Percentiles rank a stretch among this genome's conserved stretches.
phyloP scores from a whole-genome alignment of 768 basidiomycete genomes.

The Hericium coralloides region DNA sequence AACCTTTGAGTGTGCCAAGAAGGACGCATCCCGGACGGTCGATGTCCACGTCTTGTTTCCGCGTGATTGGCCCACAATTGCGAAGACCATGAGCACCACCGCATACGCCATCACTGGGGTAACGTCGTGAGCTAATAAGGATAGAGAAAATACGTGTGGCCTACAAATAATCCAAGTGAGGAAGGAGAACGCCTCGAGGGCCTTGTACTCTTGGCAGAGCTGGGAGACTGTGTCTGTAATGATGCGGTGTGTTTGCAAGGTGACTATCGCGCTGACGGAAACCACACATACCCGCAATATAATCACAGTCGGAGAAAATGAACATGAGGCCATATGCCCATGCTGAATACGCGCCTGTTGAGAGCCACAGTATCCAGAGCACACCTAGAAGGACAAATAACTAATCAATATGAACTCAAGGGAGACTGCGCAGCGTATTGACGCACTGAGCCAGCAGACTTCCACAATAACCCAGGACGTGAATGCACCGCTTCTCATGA shows the following conservation, averaged over 20 bases:
- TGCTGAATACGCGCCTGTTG: conserved; percentile 23
- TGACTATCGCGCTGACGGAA: background rate
- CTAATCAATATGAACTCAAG: background rate
- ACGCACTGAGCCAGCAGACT: conserved; percentile 28
- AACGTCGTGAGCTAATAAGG: background rate
- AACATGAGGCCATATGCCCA: background rate
- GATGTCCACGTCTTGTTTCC: conserved; percentile 25
- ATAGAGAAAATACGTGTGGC: conserved; percentile 3
- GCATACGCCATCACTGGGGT: conserved; percentile 26
- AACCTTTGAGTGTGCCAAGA: background rate
- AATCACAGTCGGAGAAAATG: conserved; percentile 3
- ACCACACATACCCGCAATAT: conserved; percentile 4
- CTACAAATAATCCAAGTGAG: conserved; percentile 27
- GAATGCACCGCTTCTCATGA: conserved; percentile 26
- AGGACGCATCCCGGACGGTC: conserved; percentile 22
- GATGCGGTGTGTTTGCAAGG: background rate
- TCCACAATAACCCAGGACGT: conserved; percentile 32
- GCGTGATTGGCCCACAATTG: conserved; percentile 18
- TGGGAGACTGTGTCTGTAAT: conserved; percentile 3
- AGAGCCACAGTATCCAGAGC: conserved; percentile 33
- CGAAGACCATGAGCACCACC: conserved; percentile 16
- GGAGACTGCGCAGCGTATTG: background rate
- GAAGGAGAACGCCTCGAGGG: conserved; percentile 27
- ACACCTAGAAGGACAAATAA: conserved; percentile 14
- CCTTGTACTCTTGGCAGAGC: conserved; percentile 23